phyloP scores from a whole-genome alignment of 2,329 filamentous ascomycete genomes.

The Curvularia sp. region DNA sequence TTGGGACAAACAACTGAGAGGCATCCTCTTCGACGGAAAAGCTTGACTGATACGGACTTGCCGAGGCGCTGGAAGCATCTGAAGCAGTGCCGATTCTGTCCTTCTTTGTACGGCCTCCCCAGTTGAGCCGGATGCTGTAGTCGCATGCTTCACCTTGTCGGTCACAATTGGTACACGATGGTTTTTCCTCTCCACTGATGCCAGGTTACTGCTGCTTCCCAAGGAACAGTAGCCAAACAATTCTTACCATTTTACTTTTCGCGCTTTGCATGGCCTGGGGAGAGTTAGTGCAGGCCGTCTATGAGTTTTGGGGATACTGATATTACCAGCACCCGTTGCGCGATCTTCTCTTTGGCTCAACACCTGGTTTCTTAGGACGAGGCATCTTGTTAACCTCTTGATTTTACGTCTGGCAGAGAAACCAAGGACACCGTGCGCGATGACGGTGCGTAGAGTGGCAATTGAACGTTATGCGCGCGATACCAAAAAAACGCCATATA shows the following conservation, averaged over 20 bases:
- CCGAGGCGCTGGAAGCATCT: constrained; percentile 32
- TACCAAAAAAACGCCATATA: constrained; percentile 4
- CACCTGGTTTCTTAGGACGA: constrained; percentile 68
- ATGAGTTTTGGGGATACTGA: background rate
- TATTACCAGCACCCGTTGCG: constrained; percentile 72
- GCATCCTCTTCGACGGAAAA: constrained; percentile 39
- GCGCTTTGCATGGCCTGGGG: constrained; percentile 76
- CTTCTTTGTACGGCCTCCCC: constrained; percentile 75
- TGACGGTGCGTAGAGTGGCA: constrained; percentile 3
- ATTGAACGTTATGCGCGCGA: background rate
- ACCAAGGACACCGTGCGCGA: constrained; percentile 1
- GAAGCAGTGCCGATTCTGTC: constrained; percentile 49
- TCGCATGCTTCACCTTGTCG: constrained; percentile 77
- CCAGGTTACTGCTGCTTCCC: constrained; percentile 25
- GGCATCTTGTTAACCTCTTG: constrained; percentile 58
- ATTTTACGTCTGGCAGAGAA: background rate
- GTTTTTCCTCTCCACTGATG: constrained; percentile 73
- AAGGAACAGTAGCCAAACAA: background rate
- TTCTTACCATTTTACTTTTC: constrained; percentile 76
- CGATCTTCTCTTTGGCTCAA: constrained; percentile 70
- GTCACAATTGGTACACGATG: constrained; percentile 74
- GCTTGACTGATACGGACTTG: constrained; percentile 40
- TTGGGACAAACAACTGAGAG: constrained; percentile 29
- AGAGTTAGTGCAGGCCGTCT: background rate
- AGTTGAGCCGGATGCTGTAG: constrained; percentile 81